Percentiles rank a stretch among this genome's conserved stretches.
phyloP scores from a whole-genome alignment of 805 yeast genomes.

The Pichia phayaonensis region DNA sequence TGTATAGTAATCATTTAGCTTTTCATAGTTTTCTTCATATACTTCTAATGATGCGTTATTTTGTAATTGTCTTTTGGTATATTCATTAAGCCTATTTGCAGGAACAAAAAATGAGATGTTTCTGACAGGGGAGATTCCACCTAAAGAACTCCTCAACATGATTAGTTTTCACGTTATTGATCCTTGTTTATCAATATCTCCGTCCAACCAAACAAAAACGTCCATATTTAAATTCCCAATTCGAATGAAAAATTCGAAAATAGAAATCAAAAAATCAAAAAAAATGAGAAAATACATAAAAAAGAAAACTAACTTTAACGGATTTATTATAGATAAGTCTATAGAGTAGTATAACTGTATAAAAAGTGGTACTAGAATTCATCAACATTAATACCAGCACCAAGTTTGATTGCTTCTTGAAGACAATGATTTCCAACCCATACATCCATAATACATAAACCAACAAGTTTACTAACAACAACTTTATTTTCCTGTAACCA shows the following conservation, averaged over 20 bases:
- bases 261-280: neutral
- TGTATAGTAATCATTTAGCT: neutral
- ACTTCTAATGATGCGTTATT: slow-evolving; percentile 4
- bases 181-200: neutral
- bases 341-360: neutral
- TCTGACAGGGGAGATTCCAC: neutral
- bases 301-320: no score
- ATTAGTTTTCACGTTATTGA: neutral
- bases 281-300: neutral
- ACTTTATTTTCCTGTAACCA: slow-evolving; percentile 23
- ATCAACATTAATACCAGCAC: slow-evolving; percentile 26
- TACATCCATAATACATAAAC: slow-evolving; percentile 59
- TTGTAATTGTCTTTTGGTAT: slow-evolving; percentile 7
- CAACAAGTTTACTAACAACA: slow-evolving; percentile 49
- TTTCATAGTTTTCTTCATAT: slow-evolving; percentile 6
- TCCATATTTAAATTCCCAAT: neutral
- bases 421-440: slow-evolving; percentile 41
- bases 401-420: slow-evolving; percentile 19
- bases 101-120: slow-evolving; percentile 11
- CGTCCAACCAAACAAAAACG: neutral
- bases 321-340: no score
- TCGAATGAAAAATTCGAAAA: neutral
- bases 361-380: slow-evolving; percentile 20
- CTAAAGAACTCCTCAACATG: neutral
- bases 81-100: slow-evolving; percentile 9